These are phyloP conservation scores for Podospora comata DNA, from an alignment of 495 filamentous ascomycete species.

Conservation along the genomic window DNA sequence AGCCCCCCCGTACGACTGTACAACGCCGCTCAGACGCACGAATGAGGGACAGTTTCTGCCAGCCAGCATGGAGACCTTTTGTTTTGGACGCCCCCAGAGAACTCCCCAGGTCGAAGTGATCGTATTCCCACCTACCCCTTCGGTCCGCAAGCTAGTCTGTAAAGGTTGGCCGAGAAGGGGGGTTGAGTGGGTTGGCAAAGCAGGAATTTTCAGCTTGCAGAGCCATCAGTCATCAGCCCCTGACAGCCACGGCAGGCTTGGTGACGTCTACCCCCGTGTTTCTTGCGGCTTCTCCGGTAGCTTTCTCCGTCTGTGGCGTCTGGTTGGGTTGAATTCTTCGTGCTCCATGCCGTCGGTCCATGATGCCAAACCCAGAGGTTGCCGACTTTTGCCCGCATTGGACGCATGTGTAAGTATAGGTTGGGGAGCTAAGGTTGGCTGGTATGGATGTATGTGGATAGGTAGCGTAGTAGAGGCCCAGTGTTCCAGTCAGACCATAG, in stretches of 20 bases:
- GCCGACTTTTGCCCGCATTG: background rate
- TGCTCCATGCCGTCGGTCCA: background rate
- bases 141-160: constrained; percentile 5
- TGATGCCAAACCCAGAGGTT: background rate
- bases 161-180: constrained; percentile 6
- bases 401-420: background rate
- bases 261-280: background rate
- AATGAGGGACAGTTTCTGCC: constrained; percentile 7
- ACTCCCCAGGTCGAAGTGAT: background rate
- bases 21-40: constrained; percentile 22
- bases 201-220: constrained; percentile 9
- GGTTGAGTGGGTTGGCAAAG: constrained; percentile 1
- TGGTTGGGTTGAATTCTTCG: background rate
- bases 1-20: constrained; percentile 13
- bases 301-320: background rate
- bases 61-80: constrained; percentile 3
- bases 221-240: constrained; percentile 8
- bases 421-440: background rate
- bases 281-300: background rate
- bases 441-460: background rate
- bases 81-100: background rate
- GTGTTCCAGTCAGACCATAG: constrained; percentile 3
- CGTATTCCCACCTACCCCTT: background rate
- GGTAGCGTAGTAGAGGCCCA: constrained; percentile 1
- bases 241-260: background rate